Evolutionary conservation across 352 stramenopile species (phyloP).

Genomic region (Phytophthora foliorum): DNA sequence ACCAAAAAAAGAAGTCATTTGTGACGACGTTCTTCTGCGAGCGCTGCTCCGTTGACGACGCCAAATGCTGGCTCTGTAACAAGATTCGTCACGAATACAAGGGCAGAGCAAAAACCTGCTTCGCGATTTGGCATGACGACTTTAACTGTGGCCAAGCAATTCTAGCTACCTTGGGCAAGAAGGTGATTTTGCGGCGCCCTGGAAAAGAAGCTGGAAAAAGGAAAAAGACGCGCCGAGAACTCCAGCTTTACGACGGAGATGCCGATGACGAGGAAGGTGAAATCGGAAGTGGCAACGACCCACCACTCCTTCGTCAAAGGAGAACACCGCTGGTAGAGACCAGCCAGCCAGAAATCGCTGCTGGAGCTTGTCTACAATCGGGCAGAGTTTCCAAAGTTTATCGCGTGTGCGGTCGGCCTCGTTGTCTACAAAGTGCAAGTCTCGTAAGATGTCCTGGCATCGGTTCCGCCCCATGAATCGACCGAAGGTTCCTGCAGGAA

Average conservation of each 20-base stretch:
- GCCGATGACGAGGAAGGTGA: background rate
- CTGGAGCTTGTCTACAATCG: background rate
- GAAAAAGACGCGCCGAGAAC: background rate
- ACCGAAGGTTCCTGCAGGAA: slow-evolving; percentile 25
- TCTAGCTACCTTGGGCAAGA: background rate
- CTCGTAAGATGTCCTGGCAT: slow-evolving; percentile 20
- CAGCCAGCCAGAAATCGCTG: slow-evolving; percentile 13
- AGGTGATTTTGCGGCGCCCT: background rate
- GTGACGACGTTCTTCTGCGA: background rate
- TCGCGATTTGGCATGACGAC: background rate
- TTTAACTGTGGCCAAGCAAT: background rate
- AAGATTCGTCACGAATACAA: background rate
- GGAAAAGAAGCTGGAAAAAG: background rate
- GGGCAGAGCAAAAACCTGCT: background rate
- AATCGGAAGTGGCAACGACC: too few relatives aligned
- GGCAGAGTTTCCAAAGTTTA: background rate
- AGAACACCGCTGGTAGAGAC: background rate
- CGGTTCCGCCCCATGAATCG: slow-evolving; percentile 25
- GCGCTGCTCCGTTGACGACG: background rate
- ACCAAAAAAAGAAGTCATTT: background rate
- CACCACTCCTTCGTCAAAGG: background rate
- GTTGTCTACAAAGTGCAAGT: slow-evolving; percentile 32
- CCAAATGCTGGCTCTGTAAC: background rate
- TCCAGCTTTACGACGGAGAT: background rate
- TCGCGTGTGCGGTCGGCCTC: background rate